Evolutionary conservation across 225 moss, liverwort and hornwort species (phyloP).

Genomic region (Physcomitrellopsis africana): DNA sequence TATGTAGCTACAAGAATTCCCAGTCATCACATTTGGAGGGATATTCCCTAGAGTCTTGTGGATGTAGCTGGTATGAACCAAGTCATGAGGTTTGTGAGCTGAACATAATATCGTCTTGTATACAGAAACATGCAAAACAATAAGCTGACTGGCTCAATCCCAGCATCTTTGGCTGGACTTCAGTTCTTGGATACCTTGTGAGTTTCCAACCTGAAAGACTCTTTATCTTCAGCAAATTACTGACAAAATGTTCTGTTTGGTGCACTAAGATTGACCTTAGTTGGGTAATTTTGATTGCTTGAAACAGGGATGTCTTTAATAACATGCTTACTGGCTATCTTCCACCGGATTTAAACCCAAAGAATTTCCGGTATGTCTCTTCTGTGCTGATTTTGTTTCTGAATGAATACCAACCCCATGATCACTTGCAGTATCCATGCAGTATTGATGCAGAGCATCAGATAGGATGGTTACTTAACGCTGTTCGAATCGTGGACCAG

Average conservation of each 20-base stretch:
- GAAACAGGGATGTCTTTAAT: conserved; percentile 51
- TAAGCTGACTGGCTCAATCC: conserved; percentile 58
- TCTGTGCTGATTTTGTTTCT: neutral
- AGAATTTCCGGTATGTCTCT: conserved; percentile 38
- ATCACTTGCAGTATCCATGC: neutral
- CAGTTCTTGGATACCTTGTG: conserved; percentile 51
- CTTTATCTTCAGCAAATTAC: conserved; percentile 4
- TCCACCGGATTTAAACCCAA: conserved; percentile 47
- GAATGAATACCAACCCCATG: neutral
- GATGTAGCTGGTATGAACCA: neutral
- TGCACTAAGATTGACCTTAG: neutral
- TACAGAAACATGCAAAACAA: conserved; percentile 76
- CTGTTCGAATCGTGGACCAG: neutral
- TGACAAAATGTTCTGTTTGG: neutral
- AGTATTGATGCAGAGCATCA: neutral
- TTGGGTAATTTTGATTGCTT: conserved; percentile 24
- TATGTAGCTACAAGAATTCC: too few species aligned
- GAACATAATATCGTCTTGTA: conserved; percentile 18
- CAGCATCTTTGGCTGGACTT: conserved; percentile 57
- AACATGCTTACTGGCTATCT: conserved; percentile 53
- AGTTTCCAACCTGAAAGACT: conserved; percentile 23
- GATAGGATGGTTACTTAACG: neutral
- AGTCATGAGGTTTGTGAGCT: conserved; percentile 2
- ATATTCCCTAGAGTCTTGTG: neutral
- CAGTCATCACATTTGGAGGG: neutral